phyloP scores from a whole-genome alignment of 1,284 basidiomycete species.

The Cryptococcus sp. region DNA sequence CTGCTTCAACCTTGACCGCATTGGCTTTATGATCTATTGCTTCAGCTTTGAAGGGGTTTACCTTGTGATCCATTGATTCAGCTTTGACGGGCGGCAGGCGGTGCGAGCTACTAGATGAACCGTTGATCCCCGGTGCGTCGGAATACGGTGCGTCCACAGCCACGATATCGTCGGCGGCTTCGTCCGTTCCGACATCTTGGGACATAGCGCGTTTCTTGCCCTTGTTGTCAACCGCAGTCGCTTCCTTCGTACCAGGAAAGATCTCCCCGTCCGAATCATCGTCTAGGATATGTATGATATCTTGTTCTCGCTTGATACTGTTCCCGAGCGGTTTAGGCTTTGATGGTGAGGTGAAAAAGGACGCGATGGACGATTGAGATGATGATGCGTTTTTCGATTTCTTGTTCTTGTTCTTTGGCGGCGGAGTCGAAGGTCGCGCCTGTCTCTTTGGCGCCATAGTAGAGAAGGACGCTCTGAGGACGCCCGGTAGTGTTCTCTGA shows the following conservation, averaged over 20 bases:
- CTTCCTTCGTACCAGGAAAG: conserved; percentile 1
- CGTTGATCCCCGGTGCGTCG: conserved; percentile 26
- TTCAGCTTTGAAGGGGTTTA: background rate
- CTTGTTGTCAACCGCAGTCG: conserved; percentile 21
- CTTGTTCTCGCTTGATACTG: conserved; percentile 5
- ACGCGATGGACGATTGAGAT: conserved; percentile 31
- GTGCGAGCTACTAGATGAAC: conserved; percentile 28
- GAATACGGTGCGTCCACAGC: conserved; percentile 13
- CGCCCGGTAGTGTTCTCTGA: no score
- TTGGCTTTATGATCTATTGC: conserved; percentile 3
- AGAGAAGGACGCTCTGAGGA: no score
- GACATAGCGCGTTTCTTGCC: conserved; percentile 14
- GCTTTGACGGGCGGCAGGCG: conserved; percentile 17
- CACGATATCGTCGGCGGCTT: conserved; percentile 20
- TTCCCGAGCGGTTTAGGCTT: conserved; percentile 18
- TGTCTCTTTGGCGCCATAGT: conserved; percentile 25
- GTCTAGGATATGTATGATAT: conserved; percentile 39
- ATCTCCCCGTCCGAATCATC: conserved; percentile 23
- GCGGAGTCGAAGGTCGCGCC: conserved; percentile 16
- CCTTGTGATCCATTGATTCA: background rate
- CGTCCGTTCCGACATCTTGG: conserved; percentile 4
- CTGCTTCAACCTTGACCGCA: background rate
- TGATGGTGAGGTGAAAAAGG: conserved; percentile 44
- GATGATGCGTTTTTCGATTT: conserved; percentile 1
- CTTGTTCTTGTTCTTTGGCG: conserved; percentile 16